Conservation (phyloP, 306 rosid genomes). For the Lathyrus aphaca region DNA sequence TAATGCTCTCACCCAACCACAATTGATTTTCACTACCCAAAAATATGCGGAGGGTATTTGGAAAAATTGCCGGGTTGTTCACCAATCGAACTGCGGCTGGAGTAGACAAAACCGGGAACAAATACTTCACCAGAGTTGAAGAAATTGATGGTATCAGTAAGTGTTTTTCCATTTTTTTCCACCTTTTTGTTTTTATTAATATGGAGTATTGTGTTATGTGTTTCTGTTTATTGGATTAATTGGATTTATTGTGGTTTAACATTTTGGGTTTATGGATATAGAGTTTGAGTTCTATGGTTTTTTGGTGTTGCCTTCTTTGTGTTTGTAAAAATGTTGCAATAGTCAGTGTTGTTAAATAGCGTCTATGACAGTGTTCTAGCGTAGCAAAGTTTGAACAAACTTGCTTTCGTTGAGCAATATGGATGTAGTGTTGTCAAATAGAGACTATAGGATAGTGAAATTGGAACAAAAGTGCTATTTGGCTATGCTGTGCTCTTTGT, state of each 20-base stretch:
- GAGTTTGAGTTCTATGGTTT: neutral
- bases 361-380: too few species aligned
- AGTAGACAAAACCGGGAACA: conserved; percentile 76
- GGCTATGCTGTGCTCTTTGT: conserved; percentile 11
- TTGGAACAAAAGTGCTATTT: too few species aligned
- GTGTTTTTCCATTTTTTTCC: conserved; percentile 47
- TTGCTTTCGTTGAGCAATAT: too few species aligned
- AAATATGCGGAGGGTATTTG: conserved; percentile 70
- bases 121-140: conserved; percentile 67
- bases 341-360: neutral
- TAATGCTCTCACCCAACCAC: conserved; percentile 15
- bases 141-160: conserved; percentile 78
- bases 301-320: neutral
- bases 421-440: too few species aligned
- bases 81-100: conserved; percentile 60
- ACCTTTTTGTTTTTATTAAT: neutral
- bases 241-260: conserved; percentile 1
- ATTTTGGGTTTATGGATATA: conserved; percentile 28
- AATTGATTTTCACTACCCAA: conserved; percentile 11
- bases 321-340: conserved; percentile 9
- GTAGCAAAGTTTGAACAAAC: too few species aligned
- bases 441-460: too few species aligned
- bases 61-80: conserved; percentile 59
- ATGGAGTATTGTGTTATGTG: neutral
- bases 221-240: neutral